Conservation (phyloP, 768 basidiomycete genomes). For the Phanerochaete carnosa region DNA sequence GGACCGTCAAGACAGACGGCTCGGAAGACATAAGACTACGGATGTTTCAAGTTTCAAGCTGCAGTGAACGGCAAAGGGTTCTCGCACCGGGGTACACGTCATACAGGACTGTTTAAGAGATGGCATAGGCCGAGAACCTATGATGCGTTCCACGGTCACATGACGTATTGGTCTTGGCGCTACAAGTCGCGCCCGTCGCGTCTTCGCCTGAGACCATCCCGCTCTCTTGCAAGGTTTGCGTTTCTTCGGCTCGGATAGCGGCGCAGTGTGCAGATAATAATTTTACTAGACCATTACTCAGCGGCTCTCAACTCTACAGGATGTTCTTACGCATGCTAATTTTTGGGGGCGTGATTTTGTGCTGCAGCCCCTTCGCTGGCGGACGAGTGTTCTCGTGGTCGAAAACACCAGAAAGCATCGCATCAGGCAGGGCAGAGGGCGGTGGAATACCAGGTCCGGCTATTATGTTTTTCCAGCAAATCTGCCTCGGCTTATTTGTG, state of each 20-base stretch:
- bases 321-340: not conserved
- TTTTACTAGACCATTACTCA: too few species aligned
- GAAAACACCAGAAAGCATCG: not conserved
- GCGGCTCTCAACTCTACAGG: too few species aligned
- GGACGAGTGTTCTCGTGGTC: not conserved
- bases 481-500: not conserved
- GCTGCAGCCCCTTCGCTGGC: not conserved
- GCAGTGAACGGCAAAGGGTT: too few species aligned
- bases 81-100: not conserved
- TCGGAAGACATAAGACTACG: not conserved
- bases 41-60: too few species aligned
- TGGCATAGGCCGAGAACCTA: too few species aligned
- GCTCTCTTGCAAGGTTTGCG: not conserved
- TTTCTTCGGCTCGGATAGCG: too few species aligned
- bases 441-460: not conserved
- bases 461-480: not conserved
- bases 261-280: too few species aligned
- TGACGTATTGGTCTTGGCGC: too few species aligned
- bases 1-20: constrained; percentile 24
- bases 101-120: not conserved
- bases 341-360: not conserved
- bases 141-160: too few species aligned
- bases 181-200: not conserved
- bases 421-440: not conserved
- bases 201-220: not conserved